Evolutionary conservation across 148 eudicot genomes (phyloP).

Genomic region (Pouteria glomerata): DNA sequence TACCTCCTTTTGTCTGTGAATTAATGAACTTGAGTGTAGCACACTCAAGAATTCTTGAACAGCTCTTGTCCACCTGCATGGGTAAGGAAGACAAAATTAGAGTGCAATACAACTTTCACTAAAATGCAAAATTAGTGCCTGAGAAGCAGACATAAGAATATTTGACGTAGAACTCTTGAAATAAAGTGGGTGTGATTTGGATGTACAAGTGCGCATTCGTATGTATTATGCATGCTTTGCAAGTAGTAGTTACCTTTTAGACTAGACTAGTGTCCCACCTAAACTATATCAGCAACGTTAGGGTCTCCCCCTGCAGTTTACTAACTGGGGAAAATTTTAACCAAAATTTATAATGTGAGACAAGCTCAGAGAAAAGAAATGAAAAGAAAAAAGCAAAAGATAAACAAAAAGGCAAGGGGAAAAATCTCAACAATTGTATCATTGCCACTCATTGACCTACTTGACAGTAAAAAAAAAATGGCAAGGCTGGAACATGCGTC

Average conservation of each 20-base stretch:
- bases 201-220: neutral
- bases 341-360: neutral
- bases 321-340: neutral
- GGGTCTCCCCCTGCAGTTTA: neutral
- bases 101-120: neutral
- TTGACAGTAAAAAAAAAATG: neutral
- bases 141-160: neutral
- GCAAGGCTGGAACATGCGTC: neutral
- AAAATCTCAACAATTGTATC: neutral
- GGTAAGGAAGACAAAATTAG: neutral
- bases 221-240: neutral
- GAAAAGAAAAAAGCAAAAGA: neutral
- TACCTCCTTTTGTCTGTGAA: conserved; percentile 53
- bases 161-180: neutral
- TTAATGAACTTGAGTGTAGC: conserved; percentile 51
- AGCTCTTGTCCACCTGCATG: conserved; percentile 95
- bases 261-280: no score
- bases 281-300: no score
- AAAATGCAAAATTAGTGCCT: neutral
- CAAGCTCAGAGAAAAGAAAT: neutral
- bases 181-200: neutral
- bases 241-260: neutral
- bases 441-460: no score
- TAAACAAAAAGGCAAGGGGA: no score
- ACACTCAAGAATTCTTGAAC: conserved; percentile 56